These are phyloP conservation scores for Beverwykella pulmonaria DNA, from an alignment of 495 filamentous ascomycete genomes.

Conservation along the genomic window DNA sequence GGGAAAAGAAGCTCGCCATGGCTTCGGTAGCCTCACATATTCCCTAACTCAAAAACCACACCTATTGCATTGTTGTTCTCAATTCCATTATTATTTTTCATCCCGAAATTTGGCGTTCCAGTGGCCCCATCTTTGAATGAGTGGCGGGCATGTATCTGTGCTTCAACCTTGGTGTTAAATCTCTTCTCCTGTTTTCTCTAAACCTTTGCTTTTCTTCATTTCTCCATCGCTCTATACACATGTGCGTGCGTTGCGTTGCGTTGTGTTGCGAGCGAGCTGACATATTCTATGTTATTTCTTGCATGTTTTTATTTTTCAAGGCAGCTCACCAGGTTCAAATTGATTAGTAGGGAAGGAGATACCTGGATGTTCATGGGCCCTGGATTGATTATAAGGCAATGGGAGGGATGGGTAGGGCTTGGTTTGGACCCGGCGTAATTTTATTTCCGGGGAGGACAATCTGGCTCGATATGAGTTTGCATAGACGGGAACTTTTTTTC, in stretches of 20 bases:
- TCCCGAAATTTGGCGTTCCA: neutral
- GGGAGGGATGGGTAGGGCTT: neutral
- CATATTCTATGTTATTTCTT: neutral
- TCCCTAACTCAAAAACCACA: neutral
- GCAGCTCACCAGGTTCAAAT: neutral
- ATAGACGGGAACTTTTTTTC: neutral
- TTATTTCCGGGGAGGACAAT: neutral
- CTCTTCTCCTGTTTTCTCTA: neutral
- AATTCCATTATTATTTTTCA: neutral
- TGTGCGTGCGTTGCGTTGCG: neutral
- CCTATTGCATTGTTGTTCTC: neutral
- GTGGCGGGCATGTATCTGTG: conserved; percentile 1
- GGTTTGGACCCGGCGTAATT: neutral
- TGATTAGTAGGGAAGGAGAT: neutral
- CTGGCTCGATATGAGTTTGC: neutral
- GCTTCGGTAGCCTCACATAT: conserved; percentile 13
- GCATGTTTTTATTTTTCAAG: neutral
- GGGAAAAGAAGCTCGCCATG: conserved; percentile 25
- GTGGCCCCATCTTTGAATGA: conserved; percentile 6
- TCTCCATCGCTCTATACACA: neutral
- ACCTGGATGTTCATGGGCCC: neutral
- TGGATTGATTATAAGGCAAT: neutral
- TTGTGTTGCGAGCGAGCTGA: neutral
- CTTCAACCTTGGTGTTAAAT: neutral
- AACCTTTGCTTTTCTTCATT: neutral